Conservation (phyloP, 192 early-diverging fungal species). For the Dissophora ornata region DNA sequence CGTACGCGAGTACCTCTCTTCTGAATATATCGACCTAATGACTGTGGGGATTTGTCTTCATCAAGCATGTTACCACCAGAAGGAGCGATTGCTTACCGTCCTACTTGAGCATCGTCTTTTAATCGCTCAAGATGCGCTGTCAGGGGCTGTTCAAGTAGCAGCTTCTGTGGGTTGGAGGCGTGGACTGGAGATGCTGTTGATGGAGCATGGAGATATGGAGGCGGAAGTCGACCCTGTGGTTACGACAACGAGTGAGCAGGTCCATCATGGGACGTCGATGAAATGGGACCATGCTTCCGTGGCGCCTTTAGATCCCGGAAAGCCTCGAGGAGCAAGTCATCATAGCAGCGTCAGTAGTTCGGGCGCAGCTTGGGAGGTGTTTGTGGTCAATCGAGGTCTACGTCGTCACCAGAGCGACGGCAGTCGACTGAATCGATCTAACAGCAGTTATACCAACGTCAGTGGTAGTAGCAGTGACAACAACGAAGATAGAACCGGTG, state of each 20-base stretch:
- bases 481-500: neutral
- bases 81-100: slow-evolving; percentile 18
- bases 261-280: slow-evolving; percentile 37
- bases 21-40: slow-evolving; percentile 43
- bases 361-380: neutral
- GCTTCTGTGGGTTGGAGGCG: slow-evolving; percentile 45
- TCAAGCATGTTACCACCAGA: slow-evolving; percentile 43
- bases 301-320: slow-evolving; percentile 3
- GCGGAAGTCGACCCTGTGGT: slow-evolving; percentile 46
- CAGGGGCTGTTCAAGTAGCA: slow-evolving; percentile 45
- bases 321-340: too few species aligned
- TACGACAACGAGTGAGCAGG: slow-evolving; percentile 27
- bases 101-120: slow-evolving; percentile 34
- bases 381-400: slow-evolving; percentile 7
- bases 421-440: neutral
- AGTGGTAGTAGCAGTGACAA: neutral
- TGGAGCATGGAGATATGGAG: slow-evolving; percentile 43
- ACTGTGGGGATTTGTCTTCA: slow-evolving; percentile 47
- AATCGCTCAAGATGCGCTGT: slow-evolving; percentile 46
- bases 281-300: slow-evolving; percentile 46
- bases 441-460: neutral
- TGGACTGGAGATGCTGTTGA: slow-evolving; percentile 36
- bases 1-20: slow-evolving; percentile 21
- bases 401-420: slow-evolving; percentile 36
- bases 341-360: too few species aligned